Conservation (phyloP, 2,329 filamentous ascomycete genomes). For the Pleomassaria siparia region DNA sequence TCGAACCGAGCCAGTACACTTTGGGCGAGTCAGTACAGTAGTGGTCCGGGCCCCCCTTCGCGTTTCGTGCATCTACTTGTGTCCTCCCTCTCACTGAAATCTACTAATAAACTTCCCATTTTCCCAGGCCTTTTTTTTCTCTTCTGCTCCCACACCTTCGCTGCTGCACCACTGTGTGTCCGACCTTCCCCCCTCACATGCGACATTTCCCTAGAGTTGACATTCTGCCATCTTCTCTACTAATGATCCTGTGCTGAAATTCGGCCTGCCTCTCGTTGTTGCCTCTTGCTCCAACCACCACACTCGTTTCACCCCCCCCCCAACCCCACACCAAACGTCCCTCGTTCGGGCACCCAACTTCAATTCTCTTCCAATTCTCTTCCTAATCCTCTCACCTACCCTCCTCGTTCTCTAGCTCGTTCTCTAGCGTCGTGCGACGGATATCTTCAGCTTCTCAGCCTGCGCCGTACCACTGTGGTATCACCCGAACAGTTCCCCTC, state of each 20-base stretch:
- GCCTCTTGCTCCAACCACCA: neutral
- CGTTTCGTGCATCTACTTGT: neutral
- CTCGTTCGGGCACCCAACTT: no score
- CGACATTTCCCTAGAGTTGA: no score
- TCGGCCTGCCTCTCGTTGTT: neutral
- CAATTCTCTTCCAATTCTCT: no score
- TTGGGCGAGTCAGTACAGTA: neutral
- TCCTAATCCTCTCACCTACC: neutral
- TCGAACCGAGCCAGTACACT: neutral
- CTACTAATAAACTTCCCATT: neutral
- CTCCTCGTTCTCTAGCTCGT: slow-evolving; percentile 17
- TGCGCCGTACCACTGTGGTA: slow-evolving; percentile 33
- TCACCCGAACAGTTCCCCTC: slow-evolving; percentile 26
- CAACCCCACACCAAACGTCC: neutral
- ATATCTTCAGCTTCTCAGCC: slow-evolving; percentile 22
- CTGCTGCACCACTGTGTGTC: neutral
- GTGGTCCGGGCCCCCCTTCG: neutral
- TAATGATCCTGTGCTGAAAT: slow-evolving; percentile 3
- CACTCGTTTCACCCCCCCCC: slow-evolving; percentile 1
- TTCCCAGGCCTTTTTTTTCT: neutral
- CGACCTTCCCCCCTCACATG: slow-evolving; percentile 1
- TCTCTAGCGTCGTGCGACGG: slow-evolving; percentile 35
- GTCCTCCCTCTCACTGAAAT: neutral
- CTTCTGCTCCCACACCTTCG: slow-evolving; percentile 1
- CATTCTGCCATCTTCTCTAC: no score